Conservation (phyloP, 1,284 basidiomycete genomes). For the Marasmius fiardii region DNA sequence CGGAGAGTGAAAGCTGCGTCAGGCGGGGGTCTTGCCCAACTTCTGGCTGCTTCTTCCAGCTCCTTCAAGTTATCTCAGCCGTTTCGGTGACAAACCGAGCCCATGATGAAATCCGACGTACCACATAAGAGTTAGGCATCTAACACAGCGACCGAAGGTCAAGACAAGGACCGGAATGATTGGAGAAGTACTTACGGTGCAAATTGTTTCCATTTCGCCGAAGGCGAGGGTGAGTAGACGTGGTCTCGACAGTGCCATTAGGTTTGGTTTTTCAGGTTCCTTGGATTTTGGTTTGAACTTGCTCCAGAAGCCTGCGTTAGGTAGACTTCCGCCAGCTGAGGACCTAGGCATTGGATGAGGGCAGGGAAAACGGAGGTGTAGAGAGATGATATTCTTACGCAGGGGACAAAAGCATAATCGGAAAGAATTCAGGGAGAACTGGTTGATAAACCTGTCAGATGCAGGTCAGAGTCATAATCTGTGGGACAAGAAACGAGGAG, state of each 20-base stretch:
- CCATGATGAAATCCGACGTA: constrained; percentile 28
- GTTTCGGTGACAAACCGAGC: background rate
- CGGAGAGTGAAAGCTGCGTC: constrained; percentile 69
- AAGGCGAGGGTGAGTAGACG: constrained; percentile 77
- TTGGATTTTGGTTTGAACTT: constrained; percentile 67
- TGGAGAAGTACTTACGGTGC: constrained; percentile 45
- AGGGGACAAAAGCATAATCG: constrained; percentile 36
- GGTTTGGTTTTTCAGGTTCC: constrained; percentile 49
- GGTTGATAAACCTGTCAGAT: constrained; percentile 9
- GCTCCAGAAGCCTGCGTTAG: constrained; percentile 61
- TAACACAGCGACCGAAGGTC: constrained; percentile 24
- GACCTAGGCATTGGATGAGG: constrained; percentile 43
- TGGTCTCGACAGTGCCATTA: constrained; percentile 64
- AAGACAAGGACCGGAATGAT: background rate
- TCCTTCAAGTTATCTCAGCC: constrained; percentile 43
- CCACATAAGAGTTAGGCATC: constrained; percentile 62
- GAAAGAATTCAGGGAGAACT: constrained; percentile 19
- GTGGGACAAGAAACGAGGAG: constrained; percentile 32
- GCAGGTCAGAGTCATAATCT: constrained; percentile 30
- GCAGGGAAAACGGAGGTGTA: constrained; percentile 16
- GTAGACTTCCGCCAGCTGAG: constrained; percentile 62
- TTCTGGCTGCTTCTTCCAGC: constrained; percentile 70
- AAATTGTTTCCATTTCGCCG: constrained; percentile 79
- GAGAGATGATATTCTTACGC: constrained; percentile 51
- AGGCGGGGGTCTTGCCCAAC: constrained; percentile 80